Evolutionary conservation across 768 basidiomycete genomes (phyloP).

Genomic region (Cyclocybe aegerita): DNA sequence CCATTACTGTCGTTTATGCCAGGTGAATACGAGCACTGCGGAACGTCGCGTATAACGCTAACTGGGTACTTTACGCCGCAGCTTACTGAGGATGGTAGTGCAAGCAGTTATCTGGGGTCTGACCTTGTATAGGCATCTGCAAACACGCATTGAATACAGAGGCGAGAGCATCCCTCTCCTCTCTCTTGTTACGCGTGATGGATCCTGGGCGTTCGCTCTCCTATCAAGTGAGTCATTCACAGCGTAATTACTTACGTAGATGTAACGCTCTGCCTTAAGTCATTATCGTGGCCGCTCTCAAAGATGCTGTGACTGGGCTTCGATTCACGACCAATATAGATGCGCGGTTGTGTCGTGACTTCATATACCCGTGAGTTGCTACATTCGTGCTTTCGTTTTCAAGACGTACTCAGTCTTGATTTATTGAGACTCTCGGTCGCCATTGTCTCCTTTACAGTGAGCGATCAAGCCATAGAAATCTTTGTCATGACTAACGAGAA

Average conservation of each 20-base stretch:
- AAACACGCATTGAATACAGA: neutral
- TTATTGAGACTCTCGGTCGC: slow-evolving; percentile 3
- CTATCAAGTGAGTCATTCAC: neutral
- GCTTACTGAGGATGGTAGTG: neutral
- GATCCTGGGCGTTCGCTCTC: neutral
- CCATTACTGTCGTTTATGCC: too few species aligned
- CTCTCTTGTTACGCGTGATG: slow-evolving; percentile 2
- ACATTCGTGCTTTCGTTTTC: neutral
- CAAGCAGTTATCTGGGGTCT: neutral
- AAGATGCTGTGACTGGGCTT: neutral
- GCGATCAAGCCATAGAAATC: neutral
- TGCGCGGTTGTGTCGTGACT: neutral
- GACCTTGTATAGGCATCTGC: slow-evolving; percentile 1
- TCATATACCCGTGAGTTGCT: slow-evolving; percentile 10
- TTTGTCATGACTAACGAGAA: neutral
- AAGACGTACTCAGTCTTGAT: neutral
- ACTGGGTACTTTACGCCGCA: too few species aligned
- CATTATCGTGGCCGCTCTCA: neutral
- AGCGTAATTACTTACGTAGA: neutral
- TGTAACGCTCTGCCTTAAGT: neutral
- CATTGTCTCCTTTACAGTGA: slow-evolving; percentile 9
- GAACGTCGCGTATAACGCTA: too few species aligned
- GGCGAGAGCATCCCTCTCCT: slow-evolving; percentile 5
- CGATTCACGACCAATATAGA: neutral
- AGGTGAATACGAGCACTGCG: too few species aligned